A percentile compares a stretch with the other conserved stretches of the same genome.
These are phyloP conservation scores for Coelastrella sp. DNA, from an alignment of 139 green algal genomes.

Conservation along the genomic window DNA sequence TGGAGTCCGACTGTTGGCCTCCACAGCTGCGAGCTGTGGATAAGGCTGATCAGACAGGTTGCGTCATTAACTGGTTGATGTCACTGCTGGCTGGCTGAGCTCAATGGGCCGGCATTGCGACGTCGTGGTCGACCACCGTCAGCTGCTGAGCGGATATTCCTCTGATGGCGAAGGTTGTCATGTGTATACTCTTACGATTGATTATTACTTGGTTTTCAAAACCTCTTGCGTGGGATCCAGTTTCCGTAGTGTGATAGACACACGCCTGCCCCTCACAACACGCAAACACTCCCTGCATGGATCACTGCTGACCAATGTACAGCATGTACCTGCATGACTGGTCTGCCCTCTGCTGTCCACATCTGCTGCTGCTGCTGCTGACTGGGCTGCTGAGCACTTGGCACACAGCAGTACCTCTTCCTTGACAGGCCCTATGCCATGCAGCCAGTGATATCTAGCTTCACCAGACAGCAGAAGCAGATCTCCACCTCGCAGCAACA, in stretches of 20 bases:
- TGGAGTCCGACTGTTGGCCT: no score
- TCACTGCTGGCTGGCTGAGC: no score
- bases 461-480: slow-evolving; percentile 48
- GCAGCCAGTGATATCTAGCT: slow-evolving; percentile 52
- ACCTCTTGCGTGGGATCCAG: slow-evolving; percentile 10
- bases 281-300: background rate
- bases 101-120: no score
- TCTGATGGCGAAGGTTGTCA: no score
- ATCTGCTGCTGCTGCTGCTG: slow-evolving; percentile 9
- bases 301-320: background rate
- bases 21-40: no score
- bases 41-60: no score
- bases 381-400: background rate
- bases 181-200: no score
- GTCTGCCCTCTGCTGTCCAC: background rate
- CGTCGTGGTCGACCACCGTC: no score
- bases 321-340: background rate
- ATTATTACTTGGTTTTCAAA: background rate
- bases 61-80: no score
- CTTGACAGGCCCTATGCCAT: slow-evolving; percentile 45
- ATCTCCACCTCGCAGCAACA: slow-evolving; percentile 55
- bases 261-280: slow-evolving; percentile 39
- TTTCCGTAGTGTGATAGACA: slow-evolving; percentile 53
- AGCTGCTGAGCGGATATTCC: no score
- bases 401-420: slow-evolving; percentile 27